Conservation (phyloP, 2,329 filamentous ascomycete species). For the Trichoderma sp. region DNA sequence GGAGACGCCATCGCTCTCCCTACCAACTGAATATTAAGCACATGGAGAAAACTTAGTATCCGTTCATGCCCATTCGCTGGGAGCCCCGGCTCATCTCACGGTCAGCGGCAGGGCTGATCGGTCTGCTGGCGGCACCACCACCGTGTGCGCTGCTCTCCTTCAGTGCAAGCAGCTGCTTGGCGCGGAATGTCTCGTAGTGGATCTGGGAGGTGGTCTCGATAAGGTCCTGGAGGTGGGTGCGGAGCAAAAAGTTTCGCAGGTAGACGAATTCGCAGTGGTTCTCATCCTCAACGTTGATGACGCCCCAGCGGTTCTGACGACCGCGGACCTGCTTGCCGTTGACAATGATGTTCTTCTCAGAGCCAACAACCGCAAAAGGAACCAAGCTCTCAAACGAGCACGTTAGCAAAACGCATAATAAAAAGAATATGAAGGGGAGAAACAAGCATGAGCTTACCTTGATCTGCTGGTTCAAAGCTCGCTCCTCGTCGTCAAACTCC, state of each 20-base stretch:
- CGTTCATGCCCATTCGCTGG: slow-evolving; percentile 98
- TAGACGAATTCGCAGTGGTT: slow-evolving; percentile 99
- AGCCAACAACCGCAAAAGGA: slow-evolving; percentile 96
- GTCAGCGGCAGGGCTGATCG: slow-evolving; percentile 93
- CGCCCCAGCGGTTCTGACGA: slow-evolving; percentile 98
- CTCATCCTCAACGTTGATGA: slow-evolving; percentile 99
- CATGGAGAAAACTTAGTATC: slow-evolving; percentile 66
- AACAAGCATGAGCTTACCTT: slow-evolving; percentile 64
- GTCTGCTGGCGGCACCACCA: slow-evolving; percentile 72
- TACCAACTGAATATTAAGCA: slow-evolving; percentile 35
- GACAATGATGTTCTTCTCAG: slow-evolving; percentile 96
- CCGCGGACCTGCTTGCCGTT: slow-evolving; percentile 96
- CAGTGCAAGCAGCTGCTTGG: slow-evolving; percentile 95
- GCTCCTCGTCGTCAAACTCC: slow-evolving; percentile 96
- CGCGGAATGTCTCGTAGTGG: slow-evolving; percentile 99
- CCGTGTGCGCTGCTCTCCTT: slow-evolving; percentile 96
- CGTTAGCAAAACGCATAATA: slow-evolving; percentile 3
- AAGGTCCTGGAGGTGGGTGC: slow-evolving; percentile 96
- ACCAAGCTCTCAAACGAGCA: slow-evolving; percentile 71
- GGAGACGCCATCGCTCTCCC: slow-evolving; percentile 39
- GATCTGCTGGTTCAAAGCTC: slow-evolving; percentile 89
- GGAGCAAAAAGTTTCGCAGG: slow-evolving; percentile 96
- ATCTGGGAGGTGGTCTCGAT: slow-evolving; percentile 99
- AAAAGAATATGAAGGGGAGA: neutral
- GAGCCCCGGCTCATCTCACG: slow-evolving; percentile 96